These are phyloP conservation scores for Cotoneaster glaucophyllus DNA, from an alignment of 306 rosid genomes.

Conservation along the genomic window DNA sequence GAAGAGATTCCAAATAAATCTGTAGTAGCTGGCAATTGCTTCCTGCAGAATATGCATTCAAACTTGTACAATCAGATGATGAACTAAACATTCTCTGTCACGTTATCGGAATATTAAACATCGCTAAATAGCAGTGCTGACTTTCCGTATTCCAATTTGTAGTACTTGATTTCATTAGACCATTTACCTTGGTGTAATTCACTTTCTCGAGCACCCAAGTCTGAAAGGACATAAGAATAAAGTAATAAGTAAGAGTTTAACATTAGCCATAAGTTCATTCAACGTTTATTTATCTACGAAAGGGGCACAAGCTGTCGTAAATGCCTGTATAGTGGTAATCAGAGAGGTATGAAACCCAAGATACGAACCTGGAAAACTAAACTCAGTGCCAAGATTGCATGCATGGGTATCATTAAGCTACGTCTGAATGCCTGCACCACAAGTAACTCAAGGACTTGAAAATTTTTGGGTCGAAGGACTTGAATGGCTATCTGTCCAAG, in stretches of 20 bases:
- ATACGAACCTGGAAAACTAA: slow-evolving; percentile 75
- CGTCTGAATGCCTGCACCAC: slow-evolving; percentile 77
- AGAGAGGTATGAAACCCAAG: background rate
- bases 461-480: background rate
- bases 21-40: slow-evolving; percentile 72
- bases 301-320: background rate
- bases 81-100: background rate
- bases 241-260: slow-evolving; percentile 5
- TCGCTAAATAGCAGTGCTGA: background rate
- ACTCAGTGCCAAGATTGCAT: slow-evolving; percentile 52
- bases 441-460: slow-evolving; percentile 3
- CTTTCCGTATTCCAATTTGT: background rate
- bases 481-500: background rate
- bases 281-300: background rate
- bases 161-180: background rate
- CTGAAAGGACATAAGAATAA: slow-evolving; percentile 38
- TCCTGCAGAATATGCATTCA: slow-evolving; percentile 58
- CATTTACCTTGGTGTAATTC: slow-evolving; percentile 69
- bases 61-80: background rate
- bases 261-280: background rate
- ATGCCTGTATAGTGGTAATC: background rate
- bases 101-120: background rate
- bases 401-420: slow-evolving; percentile 68
- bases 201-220: slow-evolving; percentile 63
- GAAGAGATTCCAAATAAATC: slow-evolving; percentile 92